A percentile compares a stretch with the other conserved stretches of the same genome.
These are phyloP conservation scores for Pythium volutum DNA, from an alignment of 352 stramenopile species.

Conservation along the genomic window DNA sequence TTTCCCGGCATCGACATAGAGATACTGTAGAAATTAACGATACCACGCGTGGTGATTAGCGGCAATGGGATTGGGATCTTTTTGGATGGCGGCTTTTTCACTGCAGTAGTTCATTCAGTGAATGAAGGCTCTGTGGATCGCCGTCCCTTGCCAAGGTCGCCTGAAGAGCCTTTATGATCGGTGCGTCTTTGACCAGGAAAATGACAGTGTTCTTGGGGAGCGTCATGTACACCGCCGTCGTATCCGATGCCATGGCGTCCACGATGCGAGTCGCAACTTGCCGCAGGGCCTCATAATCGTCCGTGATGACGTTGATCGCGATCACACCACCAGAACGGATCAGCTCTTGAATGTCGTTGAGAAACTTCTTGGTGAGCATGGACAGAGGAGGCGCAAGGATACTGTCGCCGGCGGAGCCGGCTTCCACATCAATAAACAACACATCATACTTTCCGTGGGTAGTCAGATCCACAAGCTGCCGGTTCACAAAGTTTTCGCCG, in stretches of 20 bases:
- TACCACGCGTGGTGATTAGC: no score
- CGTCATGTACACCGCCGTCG: neutral
- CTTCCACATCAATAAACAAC: conserved; percentile 66
- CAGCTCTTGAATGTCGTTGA: conserved; percentile 25
- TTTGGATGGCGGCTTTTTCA: neutral
- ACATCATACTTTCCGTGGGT: conserved; percentile 31
- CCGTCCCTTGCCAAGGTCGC: neutral
- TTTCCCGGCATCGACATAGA: neutral
- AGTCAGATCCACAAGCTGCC: conserved; percentile 12
- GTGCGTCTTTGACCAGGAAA: neutral
- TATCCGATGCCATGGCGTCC: neutral
- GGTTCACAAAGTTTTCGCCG: conserved; percentile 28
- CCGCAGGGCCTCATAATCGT: conserved; percentile 30
- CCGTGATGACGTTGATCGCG: conserved; percentile 60
- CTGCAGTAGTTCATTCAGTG: neutral
- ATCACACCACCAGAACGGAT: conserved; percentile 36
- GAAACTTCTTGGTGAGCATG: conserved; percentile 45
- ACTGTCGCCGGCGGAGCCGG: conserved; percentile 25
- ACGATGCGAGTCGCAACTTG: conserved; percentile 16
- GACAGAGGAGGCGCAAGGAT: conserved; percentile 37
- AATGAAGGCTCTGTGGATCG: neutral
- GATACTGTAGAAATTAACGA: neutral
- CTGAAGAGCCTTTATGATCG: neutral
- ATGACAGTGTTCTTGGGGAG: conserved; percentile 13
- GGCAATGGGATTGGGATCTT: no score